Evolutionary conservation across 2,329 filamentous ascomycete genomes (phyloP).

Genomic region (Penicillium sp.): DNA sequence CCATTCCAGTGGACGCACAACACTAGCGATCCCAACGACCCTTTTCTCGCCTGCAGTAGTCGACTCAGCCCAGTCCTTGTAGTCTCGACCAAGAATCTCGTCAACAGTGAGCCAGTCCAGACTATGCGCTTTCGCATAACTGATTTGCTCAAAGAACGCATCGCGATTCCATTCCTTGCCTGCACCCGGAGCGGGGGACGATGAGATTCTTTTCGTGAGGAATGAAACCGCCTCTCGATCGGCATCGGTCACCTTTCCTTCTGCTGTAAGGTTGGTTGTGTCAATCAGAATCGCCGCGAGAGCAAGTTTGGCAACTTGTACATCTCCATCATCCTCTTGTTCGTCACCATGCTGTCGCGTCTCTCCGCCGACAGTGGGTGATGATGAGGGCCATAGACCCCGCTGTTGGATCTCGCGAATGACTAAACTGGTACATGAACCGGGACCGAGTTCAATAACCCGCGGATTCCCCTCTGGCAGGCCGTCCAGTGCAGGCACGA

Average conservation of each 20-base stretch:
- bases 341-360: constrained; percentile 3
- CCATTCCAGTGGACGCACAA: constrained; percentile 55
- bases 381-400: constrained; percentile 33
- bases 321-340: constrained; percentile 35
- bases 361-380: not conserved
- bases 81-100: constrained; percentile 60
- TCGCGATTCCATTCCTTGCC: constrained; percentile 40
- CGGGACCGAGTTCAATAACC: constrained; percentile 51
- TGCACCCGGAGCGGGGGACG: constrained; percentile 16
- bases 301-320: constrained; percentile 35
- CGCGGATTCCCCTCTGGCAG: constrained; percentile 43
- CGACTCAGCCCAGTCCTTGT: constrained; percentile 57
- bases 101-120: constrained; percentile 50
- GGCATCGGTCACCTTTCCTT: constrained; percentile 45
- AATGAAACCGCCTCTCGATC: constrained; percentile 48
- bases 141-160: constrained; percentile 50
- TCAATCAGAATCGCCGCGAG: constrained; percentile 43
- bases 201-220: constrained; percentile 50
- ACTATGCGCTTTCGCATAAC: constrained; percentile 52
- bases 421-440: constrained; percentile 58
- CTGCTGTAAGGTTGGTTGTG: constrained; percentile 41
- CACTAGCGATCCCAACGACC: constrained; percentile 56
- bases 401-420: constrained; percentile 48
- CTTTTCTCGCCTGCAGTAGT: not conserved
- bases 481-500: constrained; percentile 38